Percentiles rank a stretch among this genome's conserved stretches.
These are phyloP conservation scores for Xerocomus alliaceus DNA, from an alignment of 1,284 basidiomycete genomes.

Conservation along the genomic window DNA sequence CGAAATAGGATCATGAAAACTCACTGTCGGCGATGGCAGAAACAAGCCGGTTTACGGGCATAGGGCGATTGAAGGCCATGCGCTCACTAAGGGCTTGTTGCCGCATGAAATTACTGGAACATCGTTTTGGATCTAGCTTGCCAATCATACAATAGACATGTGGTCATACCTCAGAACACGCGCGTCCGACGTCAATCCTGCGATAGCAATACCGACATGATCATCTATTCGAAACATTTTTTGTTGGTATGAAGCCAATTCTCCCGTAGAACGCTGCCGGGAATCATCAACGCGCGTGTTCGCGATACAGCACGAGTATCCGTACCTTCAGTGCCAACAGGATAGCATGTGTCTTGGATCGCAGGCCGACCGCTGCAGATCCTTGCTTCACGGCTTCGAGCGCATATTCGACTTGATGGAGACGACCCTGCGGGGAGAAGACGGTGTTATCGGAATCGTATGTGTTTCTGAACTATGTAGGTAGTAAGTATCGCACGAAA, in stretches of 20 bases:
- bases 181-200: conserved; percentile 96
- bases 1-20: conserved; percentile 37
- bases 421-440: conserved; percentile 90
- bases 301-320: not conserved
- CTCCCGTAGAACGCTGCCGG: conserved; percentile 93
- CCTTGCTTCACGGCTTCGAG: conserved; percentile 99
- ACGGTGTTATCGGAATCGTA: conserved; percentile 97
- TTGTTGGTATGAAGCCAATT: conserved; percentile 98
- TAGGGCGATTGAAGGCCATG: conserved; percentile 94
- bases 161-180: conserved; percentile 85
- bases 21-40: conserved; percentile 93
- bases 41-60: conserved; percentile 93
- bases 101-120: conserved; percentile 93
- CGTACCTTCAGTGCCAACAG: conserved; percentile 90
- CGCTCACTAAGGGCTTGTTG: conserved; percentile 96
- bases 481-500: conserved; percentile 16
- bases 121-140: not conserved
- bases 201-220: conserved; percentile 98
- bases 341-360: conserved; percentile 94
- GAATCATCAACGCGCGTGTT: conserved; percentile 9
- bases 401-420: conserved; percentile 98
- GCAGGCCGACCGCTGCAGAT: conserved; percentile 94
- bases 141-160: not conserved
- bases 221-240: conserved; percentile 99
- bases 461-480: conserved; percentile 84